These are phyloP conservation scores for Botrytis hyacinthi DNA, from an alignment of 2,329 filamentous ascomycete genomes.

Conservation along the genomic window DNA sequence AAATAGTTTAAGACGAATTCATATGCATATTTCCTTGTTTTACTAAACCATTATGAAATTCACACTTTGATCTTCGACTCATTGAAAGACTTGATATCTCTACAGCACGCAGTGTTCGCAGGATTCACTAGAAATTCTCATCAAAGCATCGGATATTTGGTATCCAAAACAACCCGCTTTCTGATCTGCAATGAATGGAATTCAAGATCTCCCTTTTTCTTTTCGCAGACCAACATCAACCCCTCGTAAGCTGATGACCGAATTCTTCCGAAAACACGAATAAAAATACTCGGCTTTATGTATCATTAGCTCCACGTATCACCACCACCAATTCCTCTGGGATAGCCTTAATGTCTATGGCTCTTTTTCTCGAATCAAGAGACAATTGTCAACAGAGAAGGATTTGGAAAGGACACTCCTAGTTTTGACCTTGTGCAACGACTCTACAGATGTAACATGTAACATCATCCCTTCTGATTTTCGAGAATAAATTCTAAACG, in stretches of 20 bases:
- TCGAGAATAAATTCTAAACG: background rate
- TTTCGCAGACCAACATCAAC: background rate
- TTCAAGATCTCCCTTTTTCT: background rate
- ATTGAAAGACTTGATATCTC: background rate
- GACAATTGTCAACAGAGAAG: background rate
- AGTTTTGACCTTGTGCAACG: background rate
- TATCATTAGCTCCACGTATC: background rate
- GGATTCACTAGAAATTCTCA: too few species aligned
- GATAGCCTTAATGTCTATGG: rapidly evolving
- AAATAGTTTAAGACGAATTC: background rate
- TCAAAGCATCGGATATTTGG: too few species aligned
- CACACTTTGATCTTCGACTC: background rate
- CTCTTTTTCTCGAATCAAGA: background rate
- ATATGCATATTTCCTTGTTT: background rate
- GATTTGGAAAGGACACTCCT: too few species aligned
- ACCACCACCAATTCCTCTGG: background rate
- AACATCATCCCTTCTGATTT: background rate
- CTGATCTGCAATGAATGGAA: background rate
- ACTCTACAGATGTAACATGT: background rate
- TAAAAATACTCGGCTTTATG: background rate
- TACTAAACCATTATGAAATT: background rate
- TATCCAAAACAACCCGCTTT: too few species aligned
- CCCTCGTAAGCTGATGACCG: background rate
- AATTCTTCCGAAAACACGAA: background rate
- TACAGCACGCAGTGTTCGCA: too few species aligned